Evolutionary conservation across 345 rosid genomes (phyloP).

Genomic region (Erodium maritimum): DNA sequence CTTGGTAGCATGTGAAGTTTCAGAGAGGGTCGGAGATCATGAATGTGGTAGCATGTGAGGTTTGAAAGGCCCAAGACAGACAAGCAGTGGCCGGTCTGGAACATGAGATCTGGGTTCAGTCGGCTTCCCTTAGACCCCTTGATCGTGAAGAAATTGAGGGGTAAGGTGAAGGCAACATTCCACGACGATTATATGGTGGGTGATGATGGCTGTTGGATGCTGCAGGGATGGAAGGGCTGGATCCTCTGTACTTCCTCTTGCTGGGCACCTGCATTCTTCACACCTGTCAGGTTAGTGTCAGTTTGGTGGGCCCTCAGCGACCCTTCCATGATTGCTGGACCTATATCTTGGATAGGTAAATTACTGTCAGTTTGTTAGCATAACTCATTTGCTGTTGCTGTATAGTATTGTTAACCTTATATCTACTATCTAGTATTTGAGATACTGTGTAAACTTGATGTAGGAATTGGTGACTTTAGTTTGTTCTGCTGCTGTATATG

Average conservation of each 20-base stretch:
- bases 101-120: conserved; percentile 53
- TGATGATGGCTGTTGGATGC: conserved; percentile 30
- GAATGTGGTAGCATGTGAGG: conserved; percentile 71
- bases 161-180: conserved; percentile 19
- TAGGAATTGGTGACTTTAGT: no score
- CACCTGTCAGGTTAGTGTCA: no score
- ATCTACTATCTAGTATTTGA: no score
- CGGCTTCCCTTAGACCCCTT: conserved; percentile 35
- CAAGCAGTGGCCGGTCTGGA: conserved; percentile 65
- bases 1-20: no score
- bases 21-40: conserved; percentile 51
- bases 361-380: no score
- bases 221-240: conserved; percentile 49
- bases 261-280: conserved; percentile 40
- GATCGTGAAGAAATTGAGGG: conserved; percentile 31
- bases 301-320: no score
- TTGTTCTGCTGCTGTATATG: no score
- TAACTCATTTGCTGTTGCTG: no score
- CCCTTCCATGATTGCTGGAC: no score
- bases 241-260: conserved; percentile 25
- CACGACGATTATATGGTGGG: conserved; percentile 27
- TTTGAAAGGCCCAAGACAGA: conserved; percentile 75
- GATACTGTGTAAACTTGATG: no score
- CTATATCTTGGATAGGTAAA: no score
- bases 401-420: no score